Conservation (phyloP, 768 basidiomycete genomes). For the Crassisporium funariophilum region DNA sequence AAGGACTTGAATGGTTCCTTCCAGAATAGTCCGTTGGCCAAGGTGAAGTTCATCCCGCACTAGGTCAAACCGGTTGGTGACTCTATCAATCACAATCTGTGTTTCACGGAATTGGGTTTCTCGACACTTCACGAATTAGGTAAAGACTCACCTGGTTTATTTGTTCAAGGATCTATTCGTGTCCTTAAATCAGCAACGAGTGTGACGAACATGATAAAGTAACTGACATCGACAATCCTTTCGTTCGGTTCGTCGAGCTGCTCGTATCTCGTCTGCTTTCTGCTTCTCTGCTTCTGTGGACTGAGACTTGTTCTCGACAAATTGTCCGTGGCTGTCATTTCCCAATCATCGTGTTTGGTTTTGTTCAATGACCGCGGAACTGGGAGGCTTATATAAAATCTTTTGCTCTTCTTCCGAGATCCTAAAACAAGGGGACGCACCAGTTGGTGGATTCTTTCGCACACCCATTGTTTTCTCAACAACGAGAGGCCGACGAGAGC, state of each 20-base stretch:
- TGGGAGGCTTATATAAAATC: too few relatives aligned
- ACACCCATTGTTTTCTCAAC: background rate
- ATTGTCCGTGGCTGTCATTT: background rate
- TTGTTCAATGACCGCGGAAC: too few relatives aligned
- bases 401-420: too few relatives aligned
- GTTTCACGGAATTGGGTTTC: background rate
- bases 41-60: conserved; percentile 47
- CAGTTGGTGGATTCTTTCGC: too few relatives aligned
- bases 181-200: background rate
- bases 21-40: conserved; percentile 49
- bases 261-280: background rate
- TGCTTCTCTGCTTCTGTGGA: background rate
- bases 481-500: background rate
- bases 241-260: conserved; percentile 12
- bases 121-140: background rate
- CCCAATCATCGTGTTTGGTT: too few relatives aligned
- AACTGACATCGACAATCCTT: conserved; percentile 46
- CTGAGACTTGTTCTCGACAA: background rate
- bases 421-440: too few relatives aligned
- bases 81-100: conserved; percentile 54
- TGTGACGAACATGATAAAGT: background rate
- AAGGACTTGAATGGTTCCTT: conserved; percentile 45
- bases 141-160: conserved; percentile 44
- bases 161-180: conserved; percentile 47
- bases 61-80: conserved; percentile 47